Conservation (phyloP, 2,329 filamentous ascomycete genomes). For the Beauveria bassiana region DNA sequence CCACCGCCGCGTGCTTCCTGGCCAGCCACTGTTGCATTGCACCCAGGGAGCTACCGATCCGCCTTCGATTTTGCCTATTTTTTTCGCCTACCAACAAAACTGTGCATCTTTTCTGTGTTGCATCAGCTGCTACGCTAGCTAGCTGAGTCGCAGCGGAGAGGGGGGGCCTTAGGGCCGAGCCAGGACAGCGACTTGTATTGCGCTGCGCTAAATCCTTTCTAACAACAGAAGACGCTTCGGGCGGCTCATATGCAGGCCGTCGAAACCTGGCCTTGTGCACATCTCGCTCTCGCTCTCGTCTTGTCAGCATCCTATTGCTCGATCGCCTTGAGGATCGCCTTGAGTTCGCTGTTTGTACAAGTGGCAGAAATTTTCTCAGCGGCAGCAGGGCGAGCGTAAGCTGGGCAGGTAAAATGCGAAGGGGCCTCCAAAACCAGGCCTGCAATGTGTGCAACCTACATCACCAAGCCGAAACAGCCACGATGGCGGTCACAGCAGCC, state of each 20-base stretch:
- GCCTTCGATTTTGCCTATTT: not conserved
- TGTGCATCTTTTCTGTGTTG: not conserved
- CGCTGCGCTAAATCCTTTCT: not conserved
- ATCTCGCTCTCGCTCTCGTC: conserved; percentile 1
- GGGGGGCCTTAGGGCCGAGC: not conserved
- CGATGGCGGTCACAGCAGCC: not conserved
- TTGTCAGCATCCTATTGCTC: not conserved
- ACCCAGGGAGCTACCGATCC: not conserved
- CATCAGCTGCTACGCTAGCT: not conserved
- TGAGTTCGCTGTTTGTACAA: not conserved
- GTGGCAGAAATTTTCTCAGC: not conserved
- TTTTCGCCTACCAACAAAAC: not conserved
- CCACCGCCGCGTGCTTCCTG: not conserved
- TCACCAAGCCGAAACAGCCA: not conserved
- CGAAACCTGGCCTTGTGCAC: not conserved
- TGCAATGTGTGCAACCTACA: not conserved
- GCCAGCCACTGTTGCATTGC: not conserved
- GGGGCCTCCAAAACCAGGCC: no score
- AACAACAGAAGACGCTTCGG: conserved; percentile 6
- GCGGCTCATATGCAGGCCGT: not conserved
- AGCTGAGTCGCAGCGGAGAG: not conserved
- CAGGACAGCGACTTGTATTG: not conserved
- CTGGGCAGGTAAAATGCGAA: no score
- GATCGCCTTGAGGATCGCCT: conserved; percentile 1
- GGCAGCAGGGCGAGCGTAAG: not conserved